A percentile compares a stretch with the other conserved stretches of the same genome.
phyloP scores from a whole-genome alignment of 257 asterid species.

The Jacaranda copaia region DNA sequence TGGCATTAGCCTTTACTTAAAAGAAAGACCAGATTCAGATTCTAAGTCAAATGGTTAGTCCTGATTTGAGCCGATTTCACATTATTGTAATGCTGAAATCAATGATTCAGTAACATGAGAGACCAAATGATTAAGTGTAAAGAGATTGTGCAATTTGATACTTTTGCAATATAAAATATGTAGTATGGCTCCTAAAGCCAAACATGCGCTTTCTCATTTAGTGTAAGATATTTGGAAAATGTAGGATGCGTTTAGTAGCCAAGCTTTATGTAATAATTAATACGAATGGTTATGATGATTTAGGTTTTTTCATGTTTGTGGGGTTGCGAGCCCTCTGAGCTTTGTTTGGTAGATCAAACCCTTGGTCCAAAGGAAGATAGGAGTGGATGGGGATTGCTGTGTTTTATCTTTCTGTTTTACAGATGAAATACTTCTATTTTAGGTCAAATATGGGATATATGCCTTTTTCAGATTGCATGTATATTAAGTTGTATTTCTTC shows the following conservation, averaged over 20 bases:
- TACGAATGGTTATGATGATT: conserved; percentile 30
- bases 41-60: conserved; percentile 48
- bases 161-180: conserved; percentile 43
- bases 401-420: background rate
- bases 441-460: background rate
- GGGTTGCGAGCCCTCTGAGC: conserved; percentile 32
- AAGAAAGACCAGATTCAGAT: conserved; percentile 54
- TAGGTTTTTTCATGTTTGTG: conserved; percentile 37
- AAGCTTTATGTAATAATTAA: conserved; percentile 32
- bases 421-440: background rate
- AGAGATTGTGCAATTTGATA: conserved; percentile 49
- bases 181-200: conserved; percentile 59
- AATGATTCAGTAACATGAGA: conserved; percentile 86
- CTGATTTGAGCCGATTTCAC: conserved; percentile 37
- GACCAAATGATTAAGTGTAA: conserved; percentile 62
- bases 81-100: conserved; percentile 45
- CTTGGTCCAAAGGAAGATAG: background rate
- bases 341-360: conserved; percentile 1
- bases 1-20: conserved; percentile 50
- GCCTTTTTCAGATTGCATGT: background rate
- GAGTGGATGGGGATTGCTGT: background rate
- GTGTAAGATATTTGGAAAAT: conserved; percentile 39
- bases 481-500: background rate
- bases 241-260: conserved; percentile 34
- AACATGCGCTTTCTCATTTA: conserved; percentile 52